Conservation (phyloP, 139 green algal species). For the Pseudopediastrum boryanum region DNA sequence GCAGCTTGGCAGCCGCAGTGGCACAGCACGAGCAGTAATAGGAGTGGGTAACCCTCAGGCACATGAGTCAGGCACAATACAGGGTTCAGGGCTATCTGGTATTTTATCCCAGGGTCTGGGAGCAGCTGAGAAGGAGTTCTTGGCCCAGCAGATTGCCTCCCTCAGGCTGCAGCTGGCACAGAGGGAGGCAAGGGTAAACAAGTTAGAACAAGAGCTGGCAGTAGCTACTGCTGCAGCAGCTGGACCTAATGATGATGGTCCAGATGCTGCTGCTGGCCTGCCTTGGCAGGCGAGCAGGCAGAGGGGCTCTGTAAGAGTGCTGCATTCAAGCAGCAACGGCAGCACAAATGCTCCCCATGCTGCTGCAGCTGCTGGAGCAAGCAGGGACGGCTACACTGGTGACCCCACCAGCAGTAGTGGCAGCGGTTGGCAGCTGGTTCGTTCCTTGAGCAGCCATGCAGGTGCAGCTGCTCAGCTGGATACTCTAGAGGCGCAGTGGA, state of each 20-base stretch:
- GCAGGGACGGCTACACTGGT: conserved; percentile 9
- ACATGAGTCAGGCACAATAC: not conserved
- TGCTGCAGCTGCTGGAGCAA: conserved; percentile 3
- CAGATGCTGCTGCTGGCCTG: conserved; percentile 16
- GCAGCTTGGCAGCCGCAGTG: no score
- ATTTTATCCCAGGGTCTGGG: not conserved
- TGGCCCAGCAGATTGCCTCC: conserved; percentile 37
- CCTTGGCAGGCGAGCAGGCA: conserved; percentile 9
- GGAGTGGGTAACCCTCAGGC: no score
- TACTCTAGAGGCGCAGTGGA: no score
- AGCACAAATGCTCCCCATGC: not conserved
- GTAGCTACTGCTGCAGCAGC: not conserved
- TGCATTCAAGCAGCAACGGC: not conserved
- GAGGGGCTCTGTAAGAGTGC: not conserved
- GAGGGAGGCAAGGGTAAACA: conserved; percentile 38
- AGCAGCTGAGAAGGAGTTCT: conserved; percentile 28
- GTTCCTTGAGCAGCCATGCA: conserved; percentile 10
- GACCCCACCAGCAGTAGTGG: not conserved
- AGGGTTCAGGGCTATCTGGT: not conserved
- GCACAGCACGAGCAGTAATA: no score
- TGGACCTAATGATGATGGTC: not conserved
- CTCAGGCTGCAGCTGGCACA: conserved; percentile 39
- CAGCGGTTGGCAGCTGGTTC: conserved; percentile 6
- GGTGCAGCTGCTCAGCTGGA: not conserved
- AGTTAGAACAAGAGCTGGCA: conserved; percentile 34